These are phyloP conservation scores for Wickerhamiella domercqiae DNA, from an alignment of 805 yeast species.

Conservation along the genomic window DNA sequence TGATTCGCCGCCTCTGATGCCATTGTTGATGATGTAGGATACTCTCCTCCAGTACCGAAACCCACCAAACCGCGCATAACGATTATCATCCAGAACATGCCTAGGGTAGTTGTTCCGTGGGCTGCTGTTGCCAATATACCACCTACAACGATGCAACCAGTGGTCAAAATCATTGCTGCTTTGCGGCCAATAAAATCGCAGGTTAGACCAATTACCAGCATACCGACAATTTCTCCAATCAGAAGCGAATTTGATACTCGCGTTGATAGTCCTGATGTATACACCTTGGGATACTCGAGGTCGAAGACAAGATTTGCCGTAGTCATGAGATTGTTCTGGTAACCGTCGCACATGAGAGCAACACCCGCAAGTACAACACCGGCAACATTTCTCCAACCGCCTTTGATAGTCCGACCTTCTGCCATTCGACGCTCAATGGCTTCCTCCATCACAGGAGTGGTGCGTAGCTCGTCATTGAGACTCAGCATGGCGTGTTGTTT, in stretches of 20 bases:
- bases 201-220: constrained; percentile 45
- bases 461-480: no score
- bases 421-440: background rate
- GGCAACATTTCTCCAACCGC: constrained; percentile 13
- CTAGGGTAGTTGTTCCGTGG: constrained; percentile 40
- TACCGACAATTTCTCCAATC: constrained; percentile 59
- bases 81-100: constrained; percentile 63
- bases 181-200: constrained; percentile 57
- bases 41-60: constrained; percentile 65
- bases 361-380: constrained; percentile 53
- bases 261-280: constrained; percentile 36
- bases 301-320: constrained; percentile 48
- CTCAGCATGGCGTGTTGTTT: no score
- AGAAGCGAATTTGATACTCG: constrained; percentile 54
- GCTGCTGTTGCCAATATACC: constrained; percentile 54
- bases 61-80: constrained; percentile 61
- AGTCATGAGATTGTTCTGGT: constrained; percentile 60
- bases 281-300: constrained; percentile 30
- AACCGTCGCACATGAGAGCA: constrained; percentile 65
- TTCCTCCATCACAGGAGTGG: background rate
- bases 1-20: constrained; percentile 66
- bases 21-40: constrained; percentile 50
- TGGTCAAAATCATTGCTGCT: constrained; percentile 48
- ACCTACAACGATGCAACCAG: constrained; percentile 46
- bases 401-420: background rate